These are phyloP conservation scores for Apiospora kogelbergensis DNA, from an alignment of 2,329 filamentous ascomycete species.

Conservation along the genomic window DNA sequence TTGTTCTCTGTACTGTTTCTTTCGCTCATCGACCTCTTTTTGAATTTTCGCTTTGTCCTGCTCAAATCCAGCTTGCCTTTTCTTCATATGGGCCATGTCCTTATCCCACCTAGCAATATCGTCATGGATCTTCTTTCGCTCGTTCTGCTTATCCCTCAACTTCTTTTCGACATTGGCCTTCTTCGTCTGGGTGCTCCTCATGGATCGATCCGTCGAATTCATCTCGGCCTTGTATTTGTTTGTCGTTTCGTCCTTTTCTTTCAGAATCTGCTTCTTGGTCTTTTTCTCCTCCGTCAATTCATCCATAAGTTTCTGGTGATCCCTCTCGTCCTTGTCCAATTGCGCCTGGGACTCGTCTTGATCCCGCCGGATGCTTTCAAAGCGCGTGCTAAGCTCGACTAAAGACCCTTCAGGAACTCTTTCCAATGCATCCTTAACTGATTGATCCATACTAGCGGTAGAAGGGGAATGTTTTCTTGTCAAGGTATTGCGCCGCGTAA, in stretches of 20 bases:
- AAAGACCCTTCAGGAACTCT: constrained; percentile 66
- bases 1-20: constrained; percentile 52
- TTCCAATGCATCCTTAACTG: constrained; percentile 41
- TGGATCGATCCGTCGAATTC: constrained; percentile 75
- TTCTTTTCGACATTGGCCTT: constrained; percentile 75
- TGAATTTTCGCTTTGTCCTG: constrained; percentile 52
- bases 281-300: constrained; percentile 77
- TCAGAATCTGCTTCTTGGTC: constrained; percentile 72
- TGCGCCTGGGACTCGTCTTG: constrained; percentile 75
- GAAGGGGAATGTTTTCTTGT: constrained; percentile 77
- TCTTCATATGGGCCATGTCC: constrained; percentile 60
- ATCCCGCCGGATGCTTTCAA: constrained; percentile 79
- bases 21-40: constrained; percentile 50
- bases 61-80: constrained; percentile 54
- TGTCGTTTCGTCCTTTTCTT: constrained; percentile 89
- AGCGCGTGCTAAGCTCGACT: constrained; percentile 75
- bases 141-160: constrained; percentile 66
- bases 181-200: constrained; percentile 76
- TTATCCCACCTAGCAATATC: constrained; percentile 68
- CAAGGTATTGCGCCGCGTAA: constrained; percentile 63
- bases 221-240: constrained; percentile 81
- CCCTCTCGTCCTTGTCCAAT: constrained; percentile 70
- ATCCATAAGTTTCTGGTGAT: constrained; percentile 64
- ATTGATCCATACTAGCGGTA: constrained; percentile 55
- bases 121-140: constrained; percentile 68